A percentile compares a stretch with the other conserved stretches of the same genome.
Evolutionary conservation across 441 rosid genomes (phyloP).

Genomic region (Erysimum cheiri): DNA sequence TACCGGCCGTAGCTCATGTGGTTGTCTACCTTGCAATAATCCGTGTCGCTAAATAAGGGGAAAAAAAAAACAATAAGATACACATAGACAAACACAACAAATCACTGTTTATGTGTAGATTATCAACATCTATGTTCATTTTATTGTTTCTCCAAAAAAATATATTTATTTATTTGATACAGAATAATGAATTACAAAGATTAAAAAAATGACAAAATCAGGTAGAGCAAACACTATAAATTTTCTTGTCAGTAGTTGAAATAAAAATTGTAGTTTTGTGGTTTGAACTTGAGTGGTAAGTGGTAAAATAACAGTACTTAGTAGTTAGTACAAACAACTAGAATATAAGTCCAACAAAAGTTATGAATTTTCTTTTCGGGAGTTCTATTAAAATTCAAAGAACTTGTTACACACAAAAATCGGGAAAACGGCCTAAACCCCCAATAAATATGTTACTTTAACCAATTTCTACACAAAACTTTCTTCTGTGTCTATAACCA

Average conservation of each 20-base stretch:
- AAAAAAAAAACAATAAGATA: constrained; percentile 26
- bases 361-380: background rate
- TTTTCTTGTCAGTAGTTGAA: background rate
- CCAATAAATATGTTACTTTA: no score
- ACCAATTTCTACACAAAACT: no score
- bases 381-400: background rate
- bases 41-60: constrained; percentile 16
- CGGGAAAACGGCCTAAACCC: no score
- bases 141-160: background rate
- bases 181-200: no score
- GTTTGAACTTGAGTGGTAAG: background rate
- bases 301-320: background rate
- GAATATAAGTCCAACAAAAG: background rate
- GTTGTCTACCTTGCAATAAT: constrained; percentile 72
- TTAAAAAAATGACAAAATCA: no score
- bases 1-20: constrained; percentile 63
- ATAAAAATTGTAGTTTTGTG: background rate
- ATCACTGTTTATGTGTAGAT: constrained; percentile 8
- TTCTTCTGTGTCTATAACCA: no score
- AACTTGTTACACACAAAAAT: background rate
- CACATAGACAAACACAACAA: constrained; percentile 23
- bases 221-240: no score
- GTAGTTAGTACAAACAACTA: background rate
- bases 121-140: constrained; percentile 4
- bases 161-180: background rate